Evolutionary conservation across 176 grass and related monocot genomes (phyloP).

Genomic region (Themeda triandra): DNA sequence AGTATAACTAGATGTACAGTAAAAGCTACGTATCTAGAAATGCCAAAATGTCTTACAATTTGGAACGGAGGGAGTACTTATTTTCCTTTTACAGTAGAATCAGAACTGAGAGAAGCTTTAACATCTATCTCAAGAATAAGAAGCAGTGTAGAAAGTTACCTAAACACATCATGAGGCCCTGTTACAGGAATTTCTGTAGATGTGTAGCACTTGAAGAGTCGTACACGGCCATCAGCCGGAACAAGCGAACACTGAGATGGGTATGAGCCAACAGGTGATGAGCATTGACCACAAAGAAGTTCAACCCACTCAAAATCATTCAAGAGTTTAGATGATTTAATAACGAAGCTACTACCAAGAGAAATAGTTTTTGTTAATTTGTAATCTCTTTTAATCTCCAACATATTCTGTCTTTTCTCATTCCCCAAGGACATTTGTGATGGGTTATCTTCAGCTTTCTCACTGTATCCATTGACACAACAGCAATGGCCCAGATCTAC

Average conservation of each 20-base stretch:
- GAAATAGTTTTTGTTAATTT: conserved; percentile 53
- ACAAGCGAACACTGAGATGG: conserved; percentile 49
- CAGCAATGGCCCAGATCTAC: conserved; percentile 40
- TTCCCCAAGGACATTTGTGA: not conserved
- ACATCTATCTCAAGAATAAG: conserved; percentile 11
- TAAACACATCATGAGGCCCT: conserved; percentile 65
- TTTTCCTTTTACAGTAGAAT: not conserved
- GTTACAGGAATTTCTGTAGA: conserved; percentile 47
- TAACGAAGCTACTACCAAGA: conserved; percentile 79
- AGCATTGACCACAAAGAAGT: conserved; percentile 68
- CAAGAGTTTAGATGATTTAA: conserved; percentile 58
- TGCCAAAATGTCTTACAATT: too few relatives aligned
- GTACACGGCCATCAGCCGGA: conserved; percentile 60
- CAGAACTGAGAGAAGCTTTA: not conserved
- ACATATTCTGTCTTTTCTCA: not conserved
- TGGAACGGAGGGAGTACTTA: too few relatives aligned
- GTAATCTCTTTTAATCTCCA: conserved; percentile 32
- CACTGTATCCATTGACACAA: conserved; percentile 29
- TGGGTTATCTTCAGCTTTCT: conserved; percentile 9
- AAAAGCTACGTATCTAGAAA: too few relatives aligned
- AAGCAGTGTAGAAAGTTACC: conserved; percentile 33
- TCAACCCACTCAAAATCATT: conserved; percentile 70
- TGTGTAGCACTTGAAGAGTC: conserved; percentile 84
- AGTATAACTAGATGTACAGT: too few relatives aligned
- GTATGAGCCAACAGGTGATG: conserved; percentile 63